Conservation (phyloP, 1,284 basidiomycete genomes). For the Leccinum subrobustum region DNA sequence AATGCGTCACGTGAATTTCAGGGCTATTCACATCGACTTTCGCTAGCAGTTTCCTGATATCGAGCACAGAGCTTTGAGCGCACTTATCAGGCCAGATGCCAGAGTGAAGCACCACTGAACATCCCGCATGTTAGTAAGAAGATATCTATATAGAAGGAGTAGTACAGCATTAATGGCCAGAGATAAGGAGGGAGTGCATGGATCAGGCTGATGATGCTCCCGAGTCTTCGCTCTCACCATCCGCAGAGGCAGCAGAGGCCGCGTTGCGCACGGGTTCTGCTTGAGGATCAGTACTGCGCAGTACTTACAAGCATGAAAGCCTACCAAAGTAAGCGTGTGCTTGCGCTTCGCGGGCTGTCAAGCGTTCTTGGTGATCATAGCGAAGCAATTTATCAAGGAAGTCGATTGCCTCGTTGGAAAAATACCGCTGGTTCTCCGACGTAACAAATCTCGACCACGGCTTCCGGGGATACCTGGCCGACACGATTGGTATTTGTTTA, state of each 20-base stretch:
- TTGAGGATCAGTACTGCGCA: slow-evolving; percentile 19
- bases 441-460: slow-evolving; percentile 94
- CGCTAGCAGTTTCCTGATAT: slow-evolving; percentile 1
- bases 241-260: slow-evolving; percentile 43
- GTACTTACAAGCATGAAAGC: slow-evolving; percentile 18
- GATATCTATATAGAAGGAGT: slow-evolving; percentile 35
- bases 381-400: slow-evolving; percentile 94
- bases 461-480: slow-evolving; percentile 80
- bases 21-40: background rate
- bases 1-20: slow-evolving; percentile 14
- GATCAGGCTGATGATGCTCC: slow-evolving; percentile 50
- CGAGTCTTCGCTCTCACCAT: slow-evolving; percentile 77
- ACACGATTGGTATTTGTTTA: slow-evolving; percentile 2
- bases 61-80: slow-evolving; percentile 16
- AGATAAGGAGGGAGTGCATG: slow-evolving; percentile 30
- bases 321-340: slow-evolving; percentile 87
- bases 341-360: slow-evolving; percentile 92
- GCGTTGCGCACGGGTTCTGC: slow-evolving; percentile 58
- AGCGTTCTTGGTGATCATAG: slow-evolving; percentile 95
- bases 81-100: slow-evolving; percentile 24
- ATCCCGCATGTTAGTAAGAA: slow-evolving; percentile 24
- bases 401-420: slow-evolving; percentile 98
- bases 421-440: slow-evolving; percentile 94
- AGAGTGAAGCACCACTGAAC: slow-evolving; percentile 19
- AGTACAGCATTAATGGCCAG: slow-evolving; percentile 30